phyloP scores from a whole-genome alignment of 352 stramenopile species.

The Phytophthora lateralis region DNA sequence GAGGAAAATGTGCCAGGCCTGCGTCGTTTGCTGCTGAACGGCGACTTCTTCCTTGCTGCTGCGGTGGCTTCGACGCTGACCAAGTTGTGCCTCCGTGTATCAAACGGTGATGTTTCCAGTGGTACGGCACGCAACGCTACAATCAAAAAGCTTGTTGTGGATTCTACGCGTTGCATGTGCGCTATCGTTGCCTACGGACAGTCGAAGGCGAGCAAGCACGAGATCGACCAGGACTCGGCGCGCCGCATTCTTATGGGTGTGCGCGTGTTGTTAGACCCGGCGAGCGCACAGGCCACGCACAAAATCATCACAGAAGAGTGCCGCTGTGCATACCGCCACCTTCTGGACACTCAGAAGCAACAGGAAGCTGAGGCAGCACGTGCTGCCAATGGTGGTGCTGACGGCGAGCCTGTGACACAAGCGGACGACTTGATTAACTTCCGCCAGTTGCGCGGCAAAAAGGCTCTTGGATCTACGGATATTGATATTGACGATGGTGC shows the following conservation, averaged over 20 bases:
- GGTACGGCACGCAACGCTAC: constrained; percentile 48
- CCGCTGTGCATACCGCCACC: constrained; percentile 72
- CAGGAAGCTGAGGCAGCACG: constrained; percentile 63
- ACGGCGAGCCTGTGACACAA: constrained; percentile 69
- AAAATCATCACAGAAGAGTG: constrained; percentile 85
- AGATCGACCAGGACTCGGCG: constrained; percentile 94
- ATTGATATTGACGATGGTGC: constrained; percentile 98
- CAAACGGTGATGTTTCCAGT: constrained; percentile 55
- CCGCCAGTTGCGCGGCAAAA: constrained; percentile 94
- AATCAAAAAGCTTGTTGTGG: constrained; percentile 75
- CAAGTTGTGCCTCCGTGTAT: constrained; percentile 95
- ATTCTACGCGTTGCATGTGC: constrained; percentile 78
- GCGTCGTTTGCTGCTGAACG: constrained; percentile 89
- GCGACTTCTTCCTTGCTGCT: constrained; percentile 97
- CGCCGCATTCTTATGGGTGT: constrained; percentile 96
- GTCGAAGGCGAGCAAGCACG: constrained; percentile 77
- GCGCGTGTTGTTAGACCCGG: constrained; percentile 94
- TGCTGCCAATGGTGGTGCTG: constrained; percentile 38
- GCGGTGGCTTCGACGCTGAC: constrained; percentile 94
- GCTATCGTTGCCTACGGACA: constrained; percentile 75
- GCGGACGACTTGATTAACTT: constrained; percentile 98
- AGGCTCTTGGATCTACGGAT: constrained; percentile 92
- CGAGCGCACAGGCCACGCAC: constrained; percentile 63
- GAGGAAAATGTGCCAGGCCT: constrained; percentile 78
- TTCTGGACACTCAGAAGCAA: constrained; percentile 80